Evolutionary conservation across 352 stramenopile species (phyloP).

Genomic region (Pythium insidiosum): DNA sequence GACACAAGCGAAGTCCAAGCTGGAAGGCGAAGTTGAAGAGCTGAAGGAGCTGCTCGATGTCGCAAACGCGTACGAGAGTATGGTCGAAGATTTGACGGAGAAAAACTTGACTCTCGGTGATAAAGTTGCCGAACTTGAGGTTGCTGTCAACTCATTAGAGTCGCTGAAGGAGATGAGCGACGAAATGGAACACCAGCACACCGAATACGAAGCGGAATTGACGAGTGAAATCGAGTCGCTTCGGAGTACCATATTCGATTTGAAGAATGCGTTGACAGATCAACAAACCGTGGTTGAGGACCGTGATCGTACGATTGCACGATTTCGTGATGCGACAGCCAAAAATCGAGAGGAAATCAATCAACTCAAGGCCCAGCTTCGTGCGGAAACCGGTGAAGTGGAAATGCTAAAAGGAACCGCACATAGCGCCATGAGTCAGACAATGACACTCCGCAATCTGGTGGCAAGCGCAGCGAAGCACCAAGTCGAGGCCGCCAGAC

Average conservation of each 20-base stretch:
- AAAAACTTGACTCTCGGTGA: slow-evolving; percentile 84
- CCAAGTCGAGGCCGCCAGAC: slow-evolving; percentile 59
- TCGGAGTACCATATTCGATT: slow-evolving; percentile 36
- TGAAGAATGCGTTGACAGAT: slow-evolving; percentile 41
- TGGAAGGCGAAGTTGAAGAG: slow-evolving; percentile 69
- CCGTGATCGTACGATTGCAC: slow-evolving; percentile 70
- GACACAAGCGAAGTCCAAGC: slow-evolving; percentile 39
- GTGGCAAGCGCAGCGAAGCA: slow-evolving; percentile 50
- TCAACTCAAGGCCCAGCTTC: slow-evolving; percentile 64
- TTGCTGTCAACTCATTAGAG: slow-evolving; percentile 64
- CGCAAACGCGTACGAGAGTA: slow-evolving; percentile 80
- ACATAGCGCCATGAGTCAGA: slow-evolving; percentile 67
- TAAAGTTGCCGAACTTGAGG: slow-evolving; percentile 68
- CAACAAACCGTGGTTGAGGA: slow-evolving; percentile 63
- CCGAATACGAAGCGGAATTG: slow-evolving; percentile 73
- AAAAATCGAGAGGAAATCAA: slow-evolving; percentile 68
- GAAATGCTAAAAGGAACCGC: slow-evolving; percentile 70
- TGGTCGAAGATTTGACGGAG: slow-evolving; percentile 85
- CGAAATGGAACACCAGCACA: slow-evolving; percentile 86
- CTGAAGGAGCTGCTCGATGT: slow-evolving; percentile 84
- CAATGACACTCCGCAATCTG: slow-evolving; percentile 54
- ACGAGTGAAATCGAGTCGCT: slow-evolving; percentile 59
- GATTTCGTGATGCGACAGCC: slow-evolving; percentile 67
- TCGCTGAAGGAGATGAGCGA: slow-evolving; percentile 78
- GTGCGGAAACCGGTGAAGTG: slow-evolving; percentile 53